Evolutionary conservation across 768 basidiomycete species (phyloP).

Genomic region (Panaeolus papilionaceus): DNA sequence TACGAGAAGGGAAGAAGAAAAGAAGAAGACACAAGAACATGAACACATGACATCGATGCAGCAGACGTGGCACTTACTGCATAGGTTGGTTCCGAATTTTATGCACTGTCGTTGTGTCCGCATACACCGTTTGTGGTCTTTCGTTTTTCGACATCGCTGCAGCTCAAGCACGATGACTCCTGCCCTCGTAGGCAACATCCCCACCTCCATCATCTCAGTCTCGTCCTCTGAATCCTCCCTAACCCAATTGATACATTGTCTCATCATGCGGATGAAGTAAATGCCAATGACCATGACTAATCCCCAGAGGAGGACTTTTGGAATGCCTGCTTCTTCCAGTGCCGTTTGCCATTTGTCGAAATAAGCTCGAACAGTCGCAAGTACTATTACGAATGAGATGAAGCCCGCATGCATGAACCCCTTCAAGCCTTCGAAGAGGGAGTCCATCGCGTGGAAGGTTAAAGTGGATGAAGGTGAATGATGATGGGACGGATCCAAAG

Average conservation of each 20-base stretch:
- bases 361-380: conserved; percentile 30
- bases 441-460: conserved; percentile 16
- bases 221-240: not conserved
- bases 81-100: conserved; percentile 1
- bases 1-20: not conserved
- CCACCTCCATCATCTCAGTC: conserved; percentile 9
- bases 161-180: not conserved
- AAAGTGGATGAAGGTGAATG: not conserved
- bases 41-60: conserved; percentile 5
- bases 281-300: conserved; percentile 1
- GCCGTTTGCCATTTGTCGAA: conserved; percentile 20
- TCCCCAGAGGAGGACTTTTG: conserved; percentile 1
- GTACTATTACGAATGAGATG: conserved; percentile 27
- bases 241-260: conserved; percentile 3
- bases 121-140: not conserved
- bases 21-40: not conserved
- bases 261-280: conserved; percentile 7
- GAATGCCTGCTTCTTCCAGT: conserved; percentile 25
- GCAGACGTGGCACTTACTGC: conserved; percentile 7
- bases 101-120: not conserved
- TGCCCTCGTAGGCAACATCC: conserved; percentile 1
- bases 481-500: conserved; percentile 4
- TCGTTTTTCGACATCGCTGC: not conserved
- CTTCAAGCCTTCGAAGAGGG: conserved; percentile 21
- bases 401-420: conserved; percentile 31